Conservation (phyloP, 768 basidiomycete species). For the Scleroderma citrinum region DNA sequence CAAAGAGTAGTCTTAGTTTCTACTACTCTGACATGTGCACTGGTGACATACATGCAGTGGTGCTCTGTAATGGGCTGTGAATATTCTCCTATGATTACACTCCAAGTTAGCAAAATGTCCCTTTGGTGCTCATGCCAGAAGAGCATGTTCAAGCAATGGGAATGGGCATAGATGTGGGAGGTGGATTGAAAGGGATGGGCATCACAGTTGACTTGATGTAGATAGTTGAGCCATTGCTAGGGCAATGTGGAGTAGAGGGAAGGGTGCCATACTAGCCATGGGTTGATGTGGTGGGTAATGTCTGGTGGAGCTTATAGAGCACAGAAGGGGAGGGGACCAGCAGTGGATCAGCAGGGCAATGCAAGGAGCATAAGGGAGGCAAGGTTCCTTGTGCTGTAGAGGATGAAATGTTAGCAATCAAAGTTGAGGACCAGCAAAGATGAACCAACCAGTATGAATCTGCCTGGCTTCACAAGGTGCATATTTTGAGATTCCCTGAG, state of each 20-base stretch:
- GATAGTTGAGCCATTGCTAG: slow-evolving; percentile 73
- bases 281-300: slow-evolving; percentile 53
- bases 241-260: slow-evolving; percentile 48
- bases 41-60: no score
- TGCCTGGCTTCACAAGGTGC: slow-evolving; percentile 45
- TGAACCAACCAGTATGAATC: slow-evolving; percentile 41
- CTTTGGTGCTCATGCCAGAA: slow-evolving; percentile 20
- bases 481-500: slow-evolving; percentile 60
- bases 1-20: slow-evolving; percentile 18
- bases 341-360: slow-evolving; percentile 60
- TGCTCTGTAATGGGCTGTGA: slow-evolving; percentile 25
- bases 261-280: slow-evolving; percentile 75
- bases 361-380: slow-evolving; percentile 62
- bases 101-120: slow-evolving; percentile 28
- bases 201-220: slow-evolving; percentile 48
- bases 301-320: slow-evolving; percentile 65
- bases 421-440: slow-evolving; percentile 2
- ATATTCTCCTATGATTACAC: slow-evolving; percentile 35
- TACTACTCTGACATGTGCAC: no score
- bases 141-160: slow-evolving; percentile 19
- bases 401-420: slow-evolving; percentile 10
- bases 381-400: slow-evolving; percentile 63
- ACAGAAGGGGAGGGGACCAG: slow-evolving; percentile 47
- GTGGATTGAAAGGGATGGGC: slow-evolving; percentile 26
- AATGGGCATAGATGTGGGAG: slow-evolving; percentile 31